Percentiles rank a stretch among this genome's conserved stretches.
Evolutionary conservation across 768 basidiomycete genomes (phyloP).

Genomic region (Xerocomellus amylosporus): DNA sequence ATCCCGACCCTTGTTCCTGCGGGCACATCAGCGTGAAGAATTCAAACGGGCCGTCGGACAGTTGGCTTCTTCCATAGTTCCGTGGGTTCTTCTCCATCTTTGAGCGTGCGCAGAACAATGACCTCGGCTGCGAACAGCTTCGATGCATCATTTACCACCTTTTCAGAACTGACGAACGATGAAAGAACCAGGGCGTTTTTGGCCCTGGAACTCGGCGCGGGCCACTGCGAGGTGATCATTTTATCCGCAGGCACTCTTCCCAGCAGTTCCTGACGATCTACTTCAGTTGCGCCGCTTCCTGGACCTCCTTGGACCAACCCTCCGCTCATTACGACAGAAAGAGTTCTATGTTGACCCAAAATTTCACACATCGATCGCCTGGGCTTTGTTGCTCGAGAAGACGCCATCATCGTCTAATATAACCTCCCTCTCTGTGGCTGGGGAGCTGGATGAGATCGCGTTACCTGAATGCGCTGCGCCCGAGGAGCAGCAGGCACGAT

Average conservation of each 20-base stretch:
- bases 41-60: conserved; percentile 60
- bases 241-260: background rate
- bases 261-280: conserved; percentile 17
- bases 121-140: conserved; percentile 49
- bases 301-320: conserved; percentile 52
- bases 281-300: conserved; percentile 57
- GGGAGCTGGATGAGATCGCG: conserved; percentile 2
- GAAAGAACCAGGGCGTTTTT: conserved; percentile 81
- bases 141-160: conserved; percentile 63
- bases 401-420: conserved; percentile 1
- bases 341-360: conserved; percentile 77
- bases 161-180: conserved; percentile 74
- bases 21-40: conserved; percentile 75
- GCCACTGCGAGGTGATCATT: conserved; percentile 64
- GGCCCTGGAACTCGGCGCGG: conserved; percentile 78
- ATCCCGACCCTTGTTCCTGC: conserved; percentile 76
- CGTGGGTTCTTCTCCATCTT: conserved; percentile 38
- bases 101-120: conserved; percentile 1
- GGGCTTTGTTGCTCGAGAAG: conserved; percentile 68
- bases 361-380: conserved; percentile 88
- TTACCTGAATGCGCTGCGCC: background rate
- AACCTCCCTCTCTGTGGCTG: conserved; percentile 1
- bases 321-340: conserved; percentile 65
- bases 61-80: conserved; percentile 43
- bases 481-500: conserved; percentile 5